Conservation (phyloP, 192 early-diverging fungal species). For the Podila epigama region DNA sequence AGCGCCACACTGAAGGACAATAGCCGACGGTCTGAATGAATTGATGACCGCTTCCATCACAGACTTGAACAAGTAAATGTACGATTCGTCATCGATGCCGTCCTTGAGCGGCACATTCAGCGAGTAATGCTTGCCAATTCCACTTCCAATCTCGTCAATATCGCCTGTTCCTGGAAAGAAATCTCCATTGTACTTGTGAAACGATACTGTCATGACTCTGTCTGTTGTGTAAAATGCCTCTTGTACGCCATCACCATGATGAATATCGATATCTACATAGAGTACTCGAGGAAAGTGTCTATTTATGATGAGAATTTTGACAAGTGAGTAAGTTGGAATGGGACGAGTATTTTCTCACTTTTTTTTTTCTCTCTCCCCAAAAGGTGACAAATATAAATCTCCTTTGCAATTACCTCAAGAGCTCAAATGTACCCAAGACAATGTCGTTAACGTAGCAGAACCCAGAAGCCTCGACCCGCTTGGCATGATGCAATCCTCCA, state of each 20-base stretch:
- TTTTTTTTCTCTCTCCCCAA: not conserved
- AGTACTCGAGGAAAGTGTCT: slow-evolving; percentile 83
- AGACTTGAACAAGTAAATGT: slow-evolving; percentile 77
- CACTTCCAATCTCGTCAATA: slow-evolving; percentile 78
- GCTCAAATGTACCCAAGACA: slow-evolving; percentile 89
- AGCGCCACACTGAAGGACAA: slow-evolving; percentile 93
- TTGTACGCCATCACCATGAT: slow-evolving; percentile 99
- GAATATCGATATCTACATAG: slow-evolving; percentile 97
- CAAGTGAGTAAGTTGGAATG: too few relatives aligned
- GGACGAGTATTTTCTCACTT: too few relatives aligned
- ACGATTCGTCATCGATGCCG: slow-evolving; percentile 87
- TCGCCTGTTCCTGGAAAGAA: slow-evolving; percentile 94
- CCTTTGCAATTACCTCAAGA: slow-evolving; percentile 66
- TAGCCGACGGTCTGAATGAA: slow-evolving; percentile 78
- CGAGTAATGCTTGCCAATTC: slow-evolving; percentile 81
- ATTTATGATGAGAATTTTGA: not conserved
- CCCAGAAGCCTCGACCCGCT: slow-evolving; percentile 86
- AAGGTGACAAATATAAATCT: not conserved
- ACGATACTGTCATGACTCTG: slow-evolving; percentile 94
- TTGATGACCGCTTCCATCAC: slow-evolving; percentile 77
- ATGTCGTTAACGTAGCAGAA: slow-evolving; percentile 99
- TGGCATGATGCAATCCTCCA: slow-evolving; percentile 95
- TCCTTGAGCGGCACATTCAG: slow-evolving; percentile 92
- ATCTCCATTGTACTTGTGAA: slow-evolving; percentile 93
- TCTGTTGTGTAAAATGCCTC: slow-evolving; percentile 94